A percentile compares a stretch with the other conserved stretches of the same genome.
Conservation (phyloP, 306 rosid genomes). For the Coriaria nepalensis region DNA sequence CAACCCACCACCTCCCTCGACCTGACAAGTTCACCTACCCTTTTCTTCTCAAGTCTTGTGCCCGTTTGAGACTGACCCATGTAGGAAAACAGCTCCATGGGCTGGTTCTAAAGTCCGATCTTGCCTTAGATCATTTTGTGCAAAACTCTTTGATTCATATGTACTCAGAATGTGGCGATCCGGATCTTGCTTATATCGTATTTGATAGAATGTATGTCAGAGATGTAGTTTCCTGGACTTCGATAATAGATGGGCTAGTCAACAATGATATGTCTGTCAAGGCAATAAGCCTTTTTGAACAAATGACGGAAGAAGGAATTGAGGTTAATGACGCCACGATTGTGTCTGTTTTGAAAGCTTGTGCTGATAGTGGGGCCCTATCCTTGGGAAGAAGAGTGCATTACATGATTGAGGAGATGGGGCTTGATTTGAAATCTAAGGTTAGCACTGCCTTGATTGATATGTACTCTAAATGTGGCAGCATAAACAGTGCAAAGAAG, state of each 20-base stretch:
- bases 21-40: slow-evolving; percentile 49
- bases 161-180: slow-evolving; percentile 21
- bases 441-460: slow-evolving; percentile 38
- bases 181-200: slow-evolving; percentile 23
- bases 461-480: slow-evolving; percentile 46
- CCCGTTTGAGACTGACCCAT: slow-evolving; percentile 22
- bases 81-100: slow-evolving; percentile 36
- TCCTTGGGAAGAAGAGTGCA: slow-evolving; percentile 34
- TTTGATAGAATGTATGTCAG: slow-evolving; percentile 35
- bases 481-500: slow-evolving; percentile 26
- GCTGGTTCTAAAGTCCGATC: slow-evolving; percentile 17
- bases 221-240: slow-evolving; percentile 51
- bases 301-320: slow-evolving; percentile 23
- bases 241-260: slow-evolving; percentile 31
- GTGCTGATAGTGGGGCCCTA: slow-evolving; percentile 34
- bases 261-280: slow-evolving; percentile 17
- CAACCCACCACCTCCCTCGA: background rate
- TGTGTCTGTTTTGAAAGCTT: slow-evolving; percentile 33
- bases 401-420: slow-evolving; percentile 16
- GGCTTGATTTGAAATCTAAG: slow-evolving; percentile 8
- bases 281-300: slow-evolving; percentile 25
- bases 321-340: slow-evolving; percentile 32
- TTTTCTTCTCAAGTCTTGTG: slow-evolving; percentile 30
- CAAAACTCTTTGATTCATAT: slow-evolving; percentile 23
- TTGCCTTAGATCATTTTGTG: slow-evolving; percentile 24